Percentiles rank a stretch among this genome's conserved stretches.
Evolutionary conservation across 2,329 filamentous ascomycete genomes (phyloP).

Genomic region (Aspergillus ustus): DNA sequence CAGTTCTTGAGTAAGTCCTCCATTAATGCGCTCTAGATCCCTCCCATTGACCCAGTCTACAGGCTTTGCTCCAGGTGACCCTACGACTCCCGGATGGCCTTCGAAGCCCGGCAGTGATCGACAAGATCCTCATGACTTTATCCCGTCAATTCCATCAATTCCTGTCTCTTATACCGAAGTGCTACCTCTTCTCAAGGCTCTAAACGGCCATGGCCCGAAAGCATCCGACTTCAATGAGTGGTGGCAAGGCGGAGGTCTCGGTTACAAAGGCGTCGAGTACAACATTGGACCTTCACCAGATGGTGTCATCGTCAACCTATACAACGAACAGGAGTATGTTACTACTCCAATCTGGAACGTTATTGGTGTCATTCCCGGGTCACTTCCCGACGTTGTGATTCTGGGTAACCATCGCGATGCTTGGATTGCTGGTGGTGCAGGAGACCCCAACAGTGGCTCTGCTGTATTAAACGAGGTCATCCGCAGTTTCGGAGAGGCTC

Average conservation of each 20-base stretch:
- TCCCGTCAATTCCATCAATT: constrained; percentile 84
- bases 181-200: constrained; percentile 81
- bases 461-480: constrained; percentile 79
- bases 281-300: constrained; percentile 83
- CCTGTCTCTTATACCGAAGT: constrained; percentile 90
- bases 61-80: constrained; percentile 70
- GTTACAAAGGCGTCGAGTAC: constrained; percentile 81
- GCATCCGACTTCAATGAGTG: constrained; percentile 72
- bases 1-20: constrained; percentile 73
- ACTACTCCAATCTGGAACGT: constrained; percentile 88
- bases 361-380: constrained; percentile 89
- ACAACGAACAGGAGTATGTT: constrained; percentile 80
- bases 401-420: constrained; percentile 93
- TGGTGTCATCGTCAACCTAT: constrained; percentile 70
- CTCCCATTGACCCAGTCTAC: constrained; percentile 8
- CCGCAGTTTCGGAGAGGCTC: constrained; percentile 72
- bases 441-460: constrained; percentile 81
- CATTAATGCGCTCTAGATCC: neutral
- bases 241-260: constrained; percentile 76
- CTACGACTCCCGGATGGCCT: constrained; percentile 91
- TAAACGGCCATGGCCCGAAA: constrained; percentile 86
- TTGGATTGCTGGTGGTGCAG: constrained; percentile 84
- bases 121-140: constrained; percentile 69
- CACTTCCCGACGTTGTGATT: constrained; percentile 79
- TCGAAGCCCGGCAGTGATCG: constrained; percentile 88